Conservation (phyloP, 441 rosid species). For the Mallotus repandus region DNA sequence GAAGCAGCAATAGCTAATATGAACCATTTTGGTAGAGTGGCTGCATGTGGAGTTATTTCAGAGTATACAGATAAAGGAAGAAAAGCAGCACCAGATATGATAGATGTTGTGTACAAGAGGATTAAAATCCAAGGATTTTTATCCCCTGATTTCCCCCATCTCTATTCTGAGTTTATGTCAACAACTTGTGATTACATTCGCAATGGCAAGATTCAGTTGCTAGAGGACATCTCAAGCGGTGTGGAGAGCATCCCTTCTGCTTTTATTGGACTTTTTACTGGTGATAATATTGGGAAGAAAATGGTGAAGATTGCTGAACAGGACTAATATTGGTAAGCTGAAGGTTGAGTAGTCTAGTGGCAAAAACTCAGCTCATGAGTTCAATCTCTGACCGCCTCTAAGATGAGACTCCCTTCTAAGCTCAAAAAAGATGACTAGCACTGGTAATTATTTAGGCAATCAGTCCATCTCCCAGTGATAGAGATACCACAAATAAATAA, state of each 20-base stretch:
- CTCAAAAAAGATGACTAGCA: too few relatives aligned
- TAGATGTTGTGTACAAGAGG: constrained; percentile 46
- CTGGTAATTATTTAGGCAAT: too few relatives aligned
- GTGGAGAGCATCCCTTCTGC: constrained; percentile 53
- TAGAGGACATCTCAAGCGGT: constrained; percentile 50
- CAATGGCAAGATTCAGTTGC: constrained; percentile 21
- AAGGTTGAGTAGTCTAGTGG: too few relatives aligned
- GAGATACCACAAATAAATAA: too few relatives aligned
- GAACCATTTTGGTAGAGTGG: constrained; percentile 54
- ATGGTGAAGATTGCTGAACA: constrained; percentile 27
- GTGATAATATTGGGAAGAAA: constrained; percentile 51
- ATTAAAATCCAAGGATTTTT: constrained; percentile 52
- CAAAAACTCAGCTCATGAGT: too few relatives aligned
- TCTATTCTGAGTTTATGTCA: constrained; percentile 36
- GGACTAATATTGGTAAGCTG: too few relatives aligned
- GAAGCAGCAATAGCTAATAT: constrained; percentile 65
- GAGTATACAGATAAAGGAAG: constrained; percentile 37
- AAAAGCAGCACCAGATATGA: constrained; percentile 44
- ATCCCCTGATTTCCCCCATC: constrained; percentile 30
- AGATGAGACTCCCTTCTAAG: too few relatives aligned
- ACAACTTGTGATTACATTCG: constrained; percentile 37
- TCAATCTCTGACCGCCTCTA: too few relatives aligned
- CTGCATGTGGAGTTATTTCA: constrained; percentile 48
- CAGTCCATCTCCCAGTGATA: too few relatives aligned
- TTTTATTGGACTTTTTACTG: constrained; percentile 38